Evolutionary conservation across 768 basidiomycete species (phyloP), one percentile per base, ranked within the genome.

Genomic region (Phlegmacium glaucopus): DNA sequence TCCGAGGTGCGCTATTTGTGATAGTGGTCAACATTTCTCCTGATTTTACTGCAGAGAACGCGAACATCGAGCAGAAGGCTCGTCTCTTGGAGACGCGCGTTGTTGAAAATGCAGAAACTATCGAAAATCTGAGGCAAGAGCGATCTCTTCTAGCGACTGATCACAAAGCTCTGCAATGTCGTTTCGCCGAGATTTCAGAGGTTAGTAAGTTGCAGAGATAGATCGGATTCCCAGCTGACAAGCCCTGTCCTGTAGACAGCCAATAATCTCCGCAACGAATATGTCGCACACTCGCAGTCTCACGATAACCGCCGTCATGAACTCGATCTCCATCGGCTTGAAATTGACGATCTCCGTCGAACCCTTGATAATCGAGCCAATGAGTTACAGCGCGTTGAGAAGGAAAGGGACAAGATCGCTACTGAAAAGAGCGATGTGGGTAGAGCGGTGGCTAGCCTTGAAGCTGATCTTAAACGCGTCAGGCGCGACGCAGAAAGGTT

Each of bases 51-150:
- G 12, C 35, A 87, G 87, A 67, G 46, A 89, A 85, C 47, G 69
- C 72, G 30, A 85, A 76, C 15, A 79, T 72, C 2, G 90, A 90
- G 55, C 86, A 90, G 59, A 88, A 84, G 55, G 80, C 82, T 13
- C 80, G 85, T 11, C 66, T 80, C 13, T 74, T 91, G 10, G 83
- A 88, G 61, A 69, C 66, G 38, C 84, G 79, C 47, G 82, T 89
- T 9, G 65, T 75, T 9, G 85, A 87, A 63, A 93, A 90, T 48
- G 65, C 72, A 0, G 78, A 80, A 49, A 78, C 79, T 3, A 87
- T 92, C 40, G 81, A 89, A 22, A 80, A 85, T 26, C 70, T 94
- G 27, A 79, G 91, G 16, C 78, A 85, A 50, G 91, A 94, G 58
- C 85, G 89, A 4, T 76, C 84, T 25, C 61, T 84, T 40, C 78